A percentile compares a stretch with the other conserved stretches of the same genome.
Conservation (phyloP, 768 basidiomycete species). For the Arthromyces matolae region DNA sequence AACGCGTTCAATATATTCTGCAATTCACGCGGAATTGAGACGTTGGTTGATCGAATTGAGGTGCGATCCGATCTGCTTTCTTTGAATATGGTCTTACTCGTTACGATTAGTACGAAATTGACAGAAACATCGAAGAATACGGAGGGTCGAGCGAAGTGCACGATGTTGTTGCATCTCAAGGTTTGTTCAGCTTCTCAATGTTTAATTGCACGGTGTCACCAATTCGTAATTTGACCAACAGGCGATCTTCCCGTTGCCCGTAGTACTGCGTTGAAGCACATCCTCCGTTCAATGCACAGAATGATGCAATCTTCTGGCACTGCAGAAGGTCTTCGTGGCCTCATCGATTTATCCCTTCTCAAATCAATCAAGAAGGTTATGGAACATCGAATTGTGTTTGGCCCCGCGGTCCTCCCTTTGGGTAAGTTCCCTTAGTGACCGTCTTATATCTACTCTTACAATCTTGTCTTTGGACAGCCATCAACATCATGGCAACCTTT, state of each 20-base stretch:
- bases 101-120: slow-evolving; percentile 56
- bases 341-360: slow-evolving; percentile 87
- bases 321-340: slow-evolving; percentile 88
- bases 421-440: slow-evolving; percentile 44
- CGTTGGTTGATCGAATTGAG: slow-evolving; percentile 83
- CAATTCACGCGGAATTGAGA: slow-evolving; percentile 77
- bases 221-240: slow-evolving; percentile 20
- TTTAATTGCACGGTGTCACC: not conserved
- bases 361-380: slow-evolving; percentile 87
- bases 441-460: slow-evolving; percentile 10
- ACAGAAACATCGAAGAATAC: slow-evolving; percentile 58
- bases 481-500: slow-evolving; percentile 95
- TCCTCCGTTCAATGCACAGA: slow-evolving; percentile 88
- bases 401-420: slow-evolving; percentile 79
- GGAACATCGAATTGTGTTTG: slow-evolving; percentile 77
- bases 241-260: slow-evolving; percentile 73
- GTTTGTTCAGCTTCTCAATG: slow-evolving; percentile 26
- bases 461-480: too few relatives aligned
- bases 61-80: slow-evolving; percentile 39
- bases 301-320: slow-evolving; percentile 97
- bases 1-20: slow-evolving; percentile 88
- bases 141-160: slow-evolving; percentile 38
- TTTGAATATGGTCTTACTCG: slow-evolving; percentile 8
- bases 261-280: slow-evolving; percentile 82
- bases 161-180: slow-evolving; percentile 51